Evolutionary conservation across 495 filamentous ascomycete species (phyloP), one percentile per base, ranked within the genome.

Genomic region (Lasiosphaeria ovina): DNA sequence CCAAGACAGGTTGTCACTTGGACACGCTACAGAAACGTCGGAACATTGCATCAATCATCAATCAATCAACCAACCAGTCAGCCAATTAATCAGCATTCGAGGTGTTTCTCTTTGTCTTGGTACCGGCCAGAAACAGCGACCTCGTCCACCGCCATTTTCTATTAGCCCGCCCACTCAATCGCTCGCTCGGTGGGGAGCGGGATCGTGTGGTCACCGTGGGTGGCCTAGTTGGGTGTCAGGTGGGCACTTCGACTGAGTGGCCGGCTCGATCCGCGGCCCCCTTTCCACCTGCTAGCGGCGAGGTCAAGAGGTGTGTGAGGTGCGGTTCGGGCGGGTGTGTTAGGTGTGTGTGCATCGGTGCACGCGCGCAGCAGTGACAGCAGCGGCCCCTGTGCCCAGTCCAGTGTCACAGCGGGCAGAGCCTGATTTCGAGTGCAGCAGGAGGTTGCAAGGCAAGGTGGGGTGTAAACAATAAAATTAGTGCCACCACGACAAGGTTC

Each of bases 391-490:
- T 47, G 44, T 47, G 4, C 12, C 4, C 44, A 14, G 44, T 47
- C 44, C 12, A 11, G 44, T 47, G 12, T n/a, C 44, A 11, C 12
- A 47, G 44, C 7, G 5, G 24, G 24, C 24, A 24, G 24, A 24
- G 24, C 24, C 24, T 24, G 24, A 24, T 24, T 24, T 24, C 0
- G 24, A 2, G 24, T 24, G 24, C 24, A 24, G 12, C 44, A n/a
- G 44, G 44, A 47, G 16, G 44, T 14, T 47, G 12, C 16, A n/a
- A n/a, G 33, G 36, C 11, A 32, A 17, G 31, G 57, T 60, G 58
- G 53, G 58, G 62, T 70, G 69, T 71, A 66, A 71, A 71, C 69
- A 71, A 61, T 62, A 62, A 66, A 68, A 62, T 55, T 42, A 52
- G 35, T 57, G 59, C 65, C 34, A 58, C 54, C 54, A 59, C 63